Evolutionary conservation across 2,329 filamentous ascomycete species (phyloP).

Genomic region (Fusarium sp.): DNA sequence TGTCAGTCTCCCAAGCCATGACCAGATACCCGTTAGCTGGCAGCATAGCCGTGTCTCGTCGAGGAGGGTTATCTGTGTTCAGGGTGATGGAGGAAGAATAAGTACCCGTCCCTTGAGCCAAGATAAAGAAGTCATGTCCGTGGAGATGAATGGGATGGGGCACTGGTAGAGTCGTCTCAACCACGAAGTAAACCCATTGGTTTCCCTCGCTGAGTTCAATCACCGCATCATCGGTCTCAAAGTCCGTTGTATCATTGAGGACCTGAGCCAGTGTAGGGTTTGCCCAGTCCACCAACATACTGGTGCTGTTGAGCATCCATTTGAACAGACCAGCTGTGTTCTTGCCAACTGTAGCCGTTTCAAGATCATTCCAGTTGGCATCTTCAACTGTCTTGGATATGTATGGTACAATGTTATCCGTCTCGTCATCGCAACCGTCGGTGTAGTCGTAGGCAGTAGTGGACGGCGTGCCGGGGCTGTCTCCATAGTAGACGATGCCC

Average conservation of each 20-base stretch:
- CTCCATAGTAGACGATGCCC: conserved; percentile 59
- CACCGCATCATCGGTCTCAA: conserved; percentile 29
- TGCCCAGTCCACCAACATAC: conserved; percentile 9
- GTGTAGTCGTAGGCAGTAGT: conserved; percentile 18
- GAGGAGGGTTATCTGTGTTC: conserved; percentile 55
- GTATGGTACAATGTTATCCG: conserved; percentile 48
- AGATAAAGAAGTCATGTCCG: conserved; percentile 48
- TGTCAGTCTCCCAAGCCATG: conserved; percentile 60
- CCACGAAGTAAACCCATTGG: conserved; percentile 46
- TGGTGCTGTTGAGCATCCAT: conserved; percentile 15
- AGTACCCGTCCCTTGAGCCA: conserved; percentile 37
- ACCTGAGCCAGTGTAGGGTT: conserved; percentile 4
- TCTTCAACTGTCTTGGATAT: conserved; percentile 47
- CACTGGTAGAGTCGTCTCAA: conserved; percentile 36
- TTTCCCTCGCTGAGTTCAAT: conserved; percentile 41
- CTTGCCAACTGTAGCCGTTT: conserved; percentile 1
- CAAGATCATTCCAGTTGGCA: conserved; percentile 33
- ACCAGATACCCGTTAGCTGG: conserved; percentile 56
- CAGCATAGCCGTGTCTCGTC: conserved; percentile 62
- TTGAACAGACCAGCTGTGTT: conserved; percentile 8
- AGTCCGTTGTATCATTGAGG: background rate
- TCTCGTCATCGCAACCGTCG: conserved; percentile 50
- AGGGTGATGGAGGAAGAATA: conserved; percentile 9
- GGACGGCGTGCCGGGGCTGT: conserved; percentile 11
- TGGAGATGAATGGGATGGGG: conserved; percentile 51